Percentiles rank a stretch among this genome's conserved stretches.
Evolutionary conservation across 164 flowering plant genomes (phyloP).

Genomic region (Piper betle): DNA sequence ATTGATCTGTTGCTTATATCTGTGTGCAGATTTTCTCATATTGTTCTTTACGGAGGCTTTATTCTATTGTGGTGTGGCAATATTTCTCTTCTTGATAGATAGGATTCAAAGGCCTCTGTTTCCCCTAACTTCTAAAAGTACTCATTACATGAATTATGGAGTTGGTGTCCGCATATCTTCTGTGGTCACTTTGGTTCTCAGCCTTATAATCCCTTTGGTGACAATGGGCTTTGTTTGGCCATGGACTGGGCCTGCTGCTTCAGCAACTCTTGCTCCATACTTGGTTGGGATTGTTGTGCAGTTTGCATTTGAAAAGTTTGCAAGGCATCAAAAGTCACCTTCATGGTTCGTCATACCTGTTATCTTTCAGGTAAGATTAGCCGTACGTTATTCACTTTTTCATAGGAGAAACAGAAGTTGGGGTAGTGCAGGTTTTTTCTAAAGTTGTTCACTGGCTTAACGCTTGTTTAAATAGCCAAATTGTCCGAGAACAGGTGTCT

Average conservation of each 20-base stretch:
- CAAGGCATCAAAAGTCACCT: slow-evolving; percentile 55
- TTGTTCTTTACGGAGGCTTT: slow-evolving; percentile 94
- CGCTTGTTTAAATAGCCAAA: no score
- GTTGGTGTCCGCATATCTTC: slow-evolving; percentile 59
- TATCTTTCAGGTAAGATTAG: slow-evolving; percentile 58
- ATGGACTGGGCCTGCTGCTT: slow-evolving; percentile 99
- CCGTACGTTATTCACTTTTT: background rate
- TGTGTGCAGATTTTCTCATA: slow-evolving; percentile 83
- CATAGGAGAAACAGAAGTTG: background rate
- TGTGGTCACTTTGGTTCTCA: slow-evolving; percentile 61
- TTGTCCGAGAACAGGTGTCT: no score
- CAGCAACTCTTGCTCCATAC: slow-evolving; percentile 95
- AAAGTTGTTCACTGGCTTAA: no score
- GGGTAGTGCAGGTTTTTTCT: no score
- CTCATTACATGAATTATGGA: slow-evolving; percentile 15
- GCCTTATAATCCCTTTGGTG: slow-evolving; percentile 76
- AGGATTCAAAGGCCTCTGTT: slow-evolving; percentile 29
- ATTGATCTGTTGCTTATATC: slow-evolving; percentile 1
- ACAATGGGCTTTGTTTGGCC: slow-evolving; percentile 99
- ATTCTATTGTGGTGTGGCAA: slow-evolving; percentile 84
- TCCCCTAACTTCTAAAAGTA: slow-evolving; percentile 14
- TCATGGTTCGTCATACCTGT: slow-evolving; percentile 78
- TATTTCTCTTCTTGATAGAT: slow-evolving; percentile 59
- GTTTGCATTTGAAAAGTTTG: slow-evolving; percentile 87
- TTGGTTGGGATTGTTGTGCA: slow-evolving; percentile 91